These are phyloP conservation scores for Phoma sp. DNA, from an alignment of 2,329 filamentous ascomycete species.

Conservation along the genomic window DNA sequence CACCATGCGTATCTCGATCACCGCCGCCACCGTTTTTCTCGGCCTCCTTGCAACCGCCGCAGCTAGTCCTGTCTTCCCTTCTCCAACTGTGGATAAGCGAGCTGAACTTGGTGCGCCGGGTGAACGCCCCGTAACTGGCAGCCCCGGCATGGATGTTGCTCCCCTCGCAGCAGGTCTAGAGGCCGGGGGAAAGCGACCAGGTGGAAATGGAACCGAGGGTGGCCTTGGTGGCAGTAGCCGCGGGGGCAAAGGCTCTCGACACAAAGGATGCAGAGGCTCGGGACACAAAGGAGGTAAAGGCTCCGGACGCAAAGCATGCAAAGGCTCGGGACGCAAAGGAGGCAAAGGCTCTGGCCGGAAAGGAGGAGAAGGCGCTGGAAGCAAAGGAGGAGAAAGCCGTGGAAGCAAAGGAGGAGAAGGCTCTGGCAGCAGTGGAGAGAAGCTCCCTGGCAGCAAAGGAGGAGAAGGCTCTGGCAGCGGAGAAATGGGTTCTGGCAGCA, in stretches of 20 bases:
- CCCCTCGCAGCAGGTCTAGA: background rate
- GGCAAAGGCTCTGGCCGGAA: background rate
- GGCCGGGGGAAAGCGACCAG: constrained; percentile 2
- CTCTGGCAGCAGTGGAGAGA: no score
- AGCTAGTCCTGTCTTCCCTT: constrained; percentile 8
- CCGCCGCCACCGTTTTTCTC: constrained; percentile 2
- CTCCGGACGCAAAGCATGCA: no score
- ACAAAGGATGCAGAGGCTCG: background rate
- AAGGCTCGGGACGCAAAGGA: background rate
- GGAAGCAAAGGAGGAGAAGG: background rate
- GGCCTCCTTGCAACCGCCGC: background rate
- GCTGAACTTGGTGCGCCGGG: background rate
- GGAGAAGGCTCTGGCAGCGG: no score
- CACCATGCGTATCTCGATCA: constrained; percentile 3
- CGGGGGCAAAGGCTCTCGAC: background rate
- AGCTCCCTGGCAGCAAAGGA: no score
- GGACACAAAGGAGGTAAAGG: no score
- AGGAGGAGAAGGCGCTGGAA: no score
- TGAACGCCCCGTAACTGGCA: background rate
- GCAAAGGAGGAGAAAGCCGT: background rate
- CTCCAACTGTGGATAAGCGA: constrained; percentile 1
- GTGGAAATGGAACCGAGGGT: background rate
- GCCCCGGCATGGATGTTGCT: background rate
- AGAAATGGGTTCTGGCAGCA: background rate
- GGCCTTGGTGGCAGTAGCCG: background rate